Evolutionary conservation across 257 asterid genomes (phyloP).

Genomic region (Gentiana straminea): DNA sequence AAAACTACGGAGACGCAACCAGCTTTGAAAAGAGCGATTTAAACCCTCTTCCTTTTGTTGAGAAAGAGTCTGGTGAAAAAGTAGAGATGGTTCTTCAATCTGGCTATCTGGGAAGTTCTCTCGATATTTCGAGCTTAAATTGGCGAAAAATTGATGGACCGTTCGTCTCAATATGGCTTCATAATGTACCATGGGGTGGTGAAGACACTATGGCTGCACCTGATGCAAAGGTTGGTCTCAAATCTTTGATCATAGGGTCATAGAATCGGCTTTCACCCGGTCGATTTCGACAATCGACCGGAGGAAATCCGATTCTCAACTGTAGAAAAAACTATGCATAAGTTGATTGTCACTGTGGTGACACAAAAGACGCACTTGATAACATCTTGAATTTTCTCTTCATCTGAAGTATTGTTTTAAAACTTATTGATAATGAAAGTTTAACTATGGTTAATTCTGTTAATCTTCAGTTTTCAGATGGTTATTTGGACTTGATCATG

Average conservation of each 20-base stretch:
- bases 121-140: constrained; percentile 42
- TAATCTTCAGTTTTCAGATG: constrained; percentile 83
- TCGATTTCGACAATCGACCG: no score
- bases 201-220: constrained; percentile 94
- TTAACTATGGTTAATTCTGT: background rate
- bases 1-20: constrained; percentile 48
- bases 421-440: background rate
- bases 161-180: constrained; percentile 91
- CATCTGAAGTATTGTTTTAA: background rate
- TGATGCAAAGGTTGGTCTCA: constrained; percentile 65
- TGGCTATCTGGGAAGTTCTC: constrained; percentile 62
- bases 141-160: constrained; percentile 91
- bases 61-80: constrained; percentile 13
- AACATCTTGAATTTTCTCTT: no score
- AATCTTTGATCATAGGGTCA: no score
- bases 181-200: constrained; percentile 94
- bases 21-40: constrained; percentile 25
- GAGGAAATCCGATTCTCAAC: no score
- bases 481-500: constrained; percentile 84
- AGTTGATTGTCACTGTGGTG: no score
- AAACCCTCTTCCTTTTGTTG: constrained; percentile 23
- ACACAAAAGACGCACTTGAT: no score
- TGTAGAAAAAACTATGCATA: no score
- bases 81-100: constrained; percentile 10
- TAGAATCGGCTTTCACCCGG: no score